These are phyloP conservation scores for Globisporangium polare DNA, from an alignment of 352 stramenopile genomes.

Conservation along the genomic window DNA sequence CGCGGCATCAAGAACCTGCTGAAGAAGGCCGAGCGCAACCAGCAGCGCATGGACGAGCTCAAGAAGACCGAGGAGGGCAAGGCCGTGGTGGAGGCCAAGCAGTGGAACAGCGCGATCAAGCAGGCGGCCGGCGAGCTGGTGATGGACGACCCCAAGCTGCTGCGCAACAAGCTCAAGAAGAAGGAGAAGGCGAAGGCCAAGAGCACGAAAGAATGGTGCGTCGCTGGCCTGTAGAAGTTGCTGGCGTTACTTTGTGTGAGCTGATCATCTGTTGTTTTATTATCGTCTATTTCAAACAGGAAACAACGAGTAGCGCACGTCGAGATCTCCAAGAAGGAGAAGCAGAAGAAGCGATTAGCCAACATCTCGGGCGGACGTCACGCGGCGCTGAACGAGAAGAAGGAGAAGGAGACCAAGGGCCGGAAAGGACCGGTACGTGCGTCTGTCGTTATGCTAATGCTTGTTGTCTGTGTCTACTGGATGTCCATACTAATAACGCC, in stretches of 20 bases:
- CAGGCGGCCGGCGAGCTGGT: constrained; percentile 63
- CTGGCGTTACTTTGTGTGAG: not conserved
- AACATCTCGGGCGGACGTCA: constrained; percentile 22
- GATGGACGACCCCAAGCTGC: constrained; percentile 73
- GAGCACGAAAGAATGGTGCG: constrained; percentile 70
- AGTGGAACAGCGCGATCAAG: constrained; percentile 72
- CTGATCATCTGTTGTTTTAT: constrained; percentile 5
- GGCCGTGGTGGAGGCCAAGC: constrained; percentile 55
- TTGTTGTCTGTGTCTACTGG: no score
- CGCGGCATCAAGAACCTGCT: constrained; percentile 74
- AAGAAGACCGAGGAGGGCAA: constrained; percentile 78
- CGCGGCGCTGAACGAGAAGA: constrained; percentile 18
- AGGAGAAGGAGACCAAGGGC: constrained; percentile 28
- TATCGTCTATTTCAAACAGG: constrained; percentile 16
- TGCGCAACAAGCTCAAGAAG: constrained; percentile 80
- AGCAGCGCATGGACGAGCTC: constrained; percentile 67
- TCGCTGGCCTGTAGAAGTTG: not conserved
- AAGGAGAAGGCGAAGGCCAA: constrained; percentile 81
- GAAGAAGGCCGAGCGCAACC: constrained; percentile 78
- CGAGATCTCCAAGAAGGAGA: constrained; percentile 65
- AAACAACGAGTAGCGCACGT: constrained; percentile 57
- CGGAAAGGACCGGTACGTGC: constrained; percentile 39
- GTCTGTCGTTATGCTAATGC: not conserved
- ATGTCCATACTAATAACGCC: not conserved
- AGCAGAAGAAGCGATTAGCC: constrained; percentile 56